Percentiles rank a stretch among this genome's conserved stretches.
phyloP scores from a whole-genome alignment of 352 stramenopile species.

The Pythium coloratum region DNA sequence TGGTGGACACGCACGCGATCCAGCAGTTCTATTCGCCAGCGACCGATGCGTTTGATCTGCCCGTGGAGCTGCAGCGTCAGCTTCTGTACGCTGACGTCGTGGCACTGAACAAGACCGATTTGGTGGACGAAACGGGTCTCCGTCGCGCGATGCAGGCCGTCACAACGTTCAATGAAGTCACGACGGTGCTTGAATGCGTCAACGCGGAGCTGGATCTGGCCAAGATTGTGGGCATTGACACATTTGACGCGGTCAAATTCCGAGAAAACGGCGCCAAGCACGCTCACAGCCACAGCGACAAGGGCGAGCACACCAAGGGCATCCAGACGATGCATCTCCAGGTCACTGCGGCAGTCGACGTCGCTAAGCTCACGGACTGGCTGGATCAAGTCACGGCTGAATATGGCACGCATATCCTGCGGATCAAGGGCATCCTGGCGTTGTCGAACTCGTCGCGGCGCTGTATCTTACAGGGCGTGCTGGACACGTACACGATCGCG shows the following conservation, averaged over 20 bases:
- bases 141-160: constrained; percentile 36
- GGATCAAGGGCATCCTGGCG: constrained; percentile 64
- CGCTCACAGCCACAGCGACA: constrained; percentile 12
- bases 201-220: constrained; percentile 52
- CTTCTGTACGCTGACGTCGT: constrained; percentile 70
- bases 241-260: constrained; percentile 72
- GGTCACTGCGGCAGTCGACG: constrained; percentile 44
- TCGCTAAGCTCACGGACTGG: constrained; percentile 60
- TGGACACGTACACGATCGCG: constrained; percentile 78
- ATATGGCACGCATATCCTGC: constrained; percentile 60
- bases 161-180: constrained; percentile 51
- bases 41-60: constrained; percentile 35
- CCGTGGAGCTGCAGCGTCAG: constrained; percentile 65
- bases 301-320: constrained; percentile 44
- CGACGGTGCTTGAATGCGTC: constrained; percentile 40
- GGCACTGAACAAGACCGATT: constrained; percentile 73
- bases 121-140: constrained; percentile 39
- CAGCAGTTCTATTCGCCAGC: constrained; percentile 42
- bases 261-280: constrained; percentile 17
- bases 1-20: constrained; percentile 90
- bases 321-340: constrained; percentile 62
- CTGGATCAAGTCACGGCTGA: constrained; percentile 49
- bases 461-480: constrained; percentile 67
- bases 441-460: constrained; percentile 42
- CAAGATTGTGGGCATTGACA: constrained; percentile 66